Percentiles rank a stretch among this genome's conserved stretches.
Conservation (phyloP, 352 stramenopile genomes). For the Globisporangium acanthophoron region DNA sequence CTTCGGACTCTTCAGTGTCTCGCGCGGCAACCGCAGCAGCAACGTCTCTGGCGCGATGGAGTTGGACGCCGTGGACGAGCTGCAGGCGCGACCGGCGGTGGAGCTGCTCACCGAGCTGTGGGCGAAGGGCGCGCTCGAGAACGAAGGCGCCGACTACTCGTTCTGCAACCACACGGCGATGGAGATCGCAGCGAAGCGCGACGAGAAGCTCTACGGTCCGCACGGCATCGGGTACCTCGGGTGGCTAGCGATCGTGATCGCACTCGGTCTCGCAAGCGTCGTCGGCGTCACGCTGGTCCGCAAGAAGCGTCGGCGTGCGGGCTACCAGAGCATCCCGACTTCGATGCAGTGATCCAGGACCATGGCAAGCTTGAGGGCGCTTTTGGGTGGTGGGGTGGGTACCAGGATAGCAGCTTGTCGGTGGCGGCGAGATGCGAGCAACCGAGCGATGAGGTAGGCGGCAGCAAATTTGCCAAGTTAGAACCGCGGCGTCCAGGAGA, state of each 20-base stretch:
- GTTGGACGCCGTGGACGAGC: constrained; percentile 18
- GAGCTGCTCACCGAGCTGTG: constrained; percentile 43
- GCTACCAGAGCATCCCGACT: constrained; percentile 14
- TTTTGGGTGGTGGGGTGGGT: neutral
- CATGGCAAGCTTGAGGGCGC: neutral
- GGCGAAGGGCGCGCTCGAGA: constrained; percentile 22
- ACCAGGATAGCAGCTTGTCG: neutral
- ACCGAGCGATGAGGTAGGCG: too few relatives aligned
- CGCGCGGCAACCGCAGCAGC: constrained; percentile 3
- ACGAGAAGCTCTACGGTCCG: constrained; percentile 15
- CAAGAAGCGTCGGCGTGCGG: constrained; percentile 16
- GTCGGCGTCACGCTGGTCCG: constrained; percentile 14
- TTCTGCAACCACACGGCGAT: constrained; percentile 16
- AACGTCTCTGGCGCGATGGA: constrained; percentile 7
- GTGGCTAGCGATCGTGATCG: constrained; percentile 9
- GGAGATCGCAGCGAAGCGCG: constrained; percentile 6
- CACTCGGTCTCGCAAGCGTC: constrained; percentile 6
- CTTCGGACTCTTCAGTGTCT: constrained; percentile 41
- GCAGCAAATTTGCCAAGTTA: too few relatives aligned
- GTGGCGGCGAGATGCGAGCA: too few relatives aligned
- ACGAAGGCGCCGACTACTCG: constrained; percentile 32
- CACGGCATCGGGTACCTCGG: constrained; percentile 15
- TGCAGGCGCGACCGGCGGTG: constrained; percentile 47
- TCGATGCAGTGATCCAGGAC: neutral
- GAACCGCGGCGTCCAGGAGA: too few relatives aligned